These are phyloP conservation scores for Triadica sebifera DNA, from an alignment of 345 rosid species.

Conservation along the genomic window DNA sequence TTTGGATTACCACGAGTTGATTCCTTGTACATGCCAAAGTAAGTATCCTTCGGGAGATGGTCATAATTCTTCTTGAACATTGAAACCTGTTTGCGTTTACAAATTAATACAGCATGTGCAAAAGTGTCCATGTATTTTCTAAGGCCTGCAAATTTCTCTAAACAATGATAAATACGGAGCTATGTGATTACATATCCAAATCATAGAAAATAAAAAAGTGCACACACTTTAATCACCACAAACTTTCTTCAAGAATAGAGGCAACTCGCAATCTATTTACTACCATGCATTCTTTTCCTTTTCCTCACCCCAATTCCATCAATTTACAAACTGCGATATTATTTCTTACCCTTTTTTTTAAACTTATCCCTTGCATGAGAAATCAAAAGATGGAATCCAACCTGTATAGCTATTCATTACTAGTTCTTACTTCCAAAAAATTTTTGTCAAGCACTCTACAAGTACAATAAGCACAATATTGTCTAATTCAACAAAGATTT, in stretches of 20 bases:
- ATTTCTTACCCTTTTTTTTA: not conserved
- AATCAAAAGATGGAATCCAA: not conserved
- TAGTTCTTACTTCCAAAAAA: no score
- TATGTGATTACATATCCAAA: not conserved
- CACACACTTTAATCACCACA: not conserved
- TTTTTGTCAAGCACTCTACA: not conserved
- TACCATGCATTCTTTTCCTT: not conserved
- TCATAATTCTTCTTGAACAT: conserved; percentile 96
- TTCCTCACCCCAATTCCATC: not conserved
- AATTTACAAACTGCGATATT: not conserved
- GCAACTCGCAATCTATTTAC: not conserved
- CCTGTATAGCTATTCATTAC: not conserved
- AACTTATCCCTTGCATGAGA: not conserved
- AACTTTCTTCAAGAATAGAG: not conserved
- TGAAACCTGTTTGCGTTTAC: conserved; percentile 51
- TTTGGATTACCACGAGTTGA: conserved; percentile 90
- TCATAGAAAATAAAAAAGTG: not conserved
- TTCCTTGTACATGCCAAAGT: conserved; percentile 81
- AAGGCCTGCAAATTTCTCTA: not conserved
- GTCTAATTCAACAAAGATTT: not conserved
- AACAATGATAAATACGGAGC: not conserved
- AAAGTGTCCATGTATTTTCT: not conserved
- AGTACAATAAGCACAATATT: not conserved
- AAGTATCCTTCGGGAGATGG: conserved; percentile 81
- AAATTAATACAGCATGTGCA: not conserved